Evolutionary conservation across 2,329 filamentous ascomycete species (phyloP), one percentile per base, ranked within the genome.

Genomic region (Coniochaeta ligniaria): DNA sequence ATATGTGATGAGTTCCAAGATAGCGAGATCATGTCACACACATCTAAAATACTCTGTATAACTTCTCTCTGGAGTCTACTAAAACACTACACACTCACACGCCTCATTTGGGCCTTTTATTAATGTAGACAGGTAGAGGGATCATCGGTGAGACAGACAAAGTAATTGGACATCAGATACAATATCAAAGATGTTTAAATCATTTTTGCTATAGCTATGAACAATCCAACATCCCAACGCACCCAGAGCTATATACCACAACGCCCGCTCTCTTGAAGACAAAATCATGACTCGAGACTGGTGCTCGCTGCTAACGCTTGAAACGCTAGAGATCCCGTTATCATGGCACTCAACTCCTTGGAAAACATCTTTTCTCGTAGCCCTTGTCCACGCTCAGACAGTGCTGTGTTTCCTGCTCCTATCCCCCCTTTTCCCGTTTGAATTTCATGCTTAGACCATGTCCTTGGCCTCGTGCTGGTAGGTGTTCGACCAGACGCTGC

Each of bases 401-500:
- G n/a, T 47, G n/a, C 43, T 35, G 50, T 55, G 5, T 28, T 33
- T 33, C 50, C 17, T 31, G 50, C 26, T n/a, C 31, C 12, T 16
- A 11, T 12, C 33, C 14, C 6, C 12, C 26, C 17, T 33, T n/a
- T 33, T 16, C 26, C 5, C 14, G 26, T 20, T 24, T 55, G 26
- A 33, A n/a, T 9, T 33, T 26, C 16, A 17, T 6, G 35, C 43
- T 50, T 36, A 64, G 9, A 61, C 61, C 66, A 70, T 71, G 35
- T 73, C 64, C 52, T 71, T 67, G 5, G 68, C 73, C 41, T 75
- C 62, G 20, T 75, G 67, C 64, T 66, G 68, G 59, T 72, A 66
- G n/a, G 68, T 60, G 60, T 65, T 66, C 50, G 71, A 69, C 68
- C 73, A 76, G 14, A 72, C 71, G 28, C 67, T 70, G 50, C 69